Percentiles rank a stretch among this genome's conserved stretches.
phyloP scores from a whole-genome alignment of 2,329 filamentous ascomycete genomes.

The Daldinia sp. region DNA sequence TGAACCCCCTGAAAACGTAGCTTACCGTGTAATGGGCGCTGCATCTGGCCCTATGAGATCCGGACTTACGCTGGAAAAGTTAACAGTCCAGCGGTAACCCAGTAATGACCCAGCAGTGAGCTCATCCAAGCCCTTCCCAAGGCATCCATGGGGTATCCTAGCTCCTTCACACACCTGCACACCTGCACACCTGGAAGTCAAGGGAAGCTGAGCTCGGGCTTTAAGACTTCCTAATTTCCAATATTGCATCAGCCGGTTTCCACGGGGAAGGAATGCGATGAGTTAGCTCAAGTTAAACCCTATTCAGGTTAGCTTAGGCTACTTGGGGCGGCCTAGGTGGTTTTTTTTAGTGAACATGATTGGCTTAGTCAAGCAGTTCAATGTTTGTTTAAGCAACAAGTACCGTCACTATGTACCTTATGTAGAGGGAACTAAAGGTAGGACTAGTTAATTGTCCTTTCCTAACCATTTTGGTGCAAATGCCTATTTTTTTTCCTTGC shows the following conservation, averaged over 20 bases:
- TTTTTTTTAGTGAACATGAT: not conserved
- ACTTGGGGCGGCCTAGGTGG: too few species aligned
- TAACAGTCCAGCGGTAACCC: not conserved
- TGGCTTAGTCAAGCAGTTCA: conserved; percentile 9
- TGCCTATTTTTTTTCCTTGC: conserved; percentile 1
- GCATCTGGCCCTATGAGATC: conserved; percentile 38
- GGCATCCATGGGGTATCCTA: not conserved
- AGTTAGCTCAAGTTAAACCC: conserved; percentile 37
- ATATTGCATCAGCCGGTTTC: conserved; percentile 46
- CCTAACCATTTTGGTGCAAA: not conserved
- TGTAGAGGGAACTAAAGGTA: not conserved
- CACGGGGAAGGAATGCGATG: conserved; percentile 47
- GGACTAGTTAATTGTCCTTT: not conserved
- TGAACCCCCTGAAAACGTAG: conserved; percentile 23
- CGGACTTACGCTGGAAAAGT: conserved; percentile 1
- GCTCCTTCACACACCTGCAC: not conserved
- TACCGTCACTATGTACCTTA: conserved; percentile 1
- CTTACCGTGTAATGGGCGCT: conserved; percentile 23
- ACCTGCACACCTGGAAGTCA: not conserved
- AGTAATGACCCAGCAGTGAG: not conserved
- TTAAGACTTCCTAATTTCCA: conserved; percentile 32
- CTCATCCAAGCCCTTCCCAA: not conserved
- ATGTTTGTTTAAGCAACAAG: conserved; percentile 18
- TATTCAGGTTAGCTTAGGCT: conserved; percentile 24
- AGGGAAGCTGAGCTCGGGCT: conserved; percentile 43